These are phyloP conservation scores for Leishmania guyanensis DNA, from an alignment of 208 protist genomes.

Conservation along the genomic window DNA sequence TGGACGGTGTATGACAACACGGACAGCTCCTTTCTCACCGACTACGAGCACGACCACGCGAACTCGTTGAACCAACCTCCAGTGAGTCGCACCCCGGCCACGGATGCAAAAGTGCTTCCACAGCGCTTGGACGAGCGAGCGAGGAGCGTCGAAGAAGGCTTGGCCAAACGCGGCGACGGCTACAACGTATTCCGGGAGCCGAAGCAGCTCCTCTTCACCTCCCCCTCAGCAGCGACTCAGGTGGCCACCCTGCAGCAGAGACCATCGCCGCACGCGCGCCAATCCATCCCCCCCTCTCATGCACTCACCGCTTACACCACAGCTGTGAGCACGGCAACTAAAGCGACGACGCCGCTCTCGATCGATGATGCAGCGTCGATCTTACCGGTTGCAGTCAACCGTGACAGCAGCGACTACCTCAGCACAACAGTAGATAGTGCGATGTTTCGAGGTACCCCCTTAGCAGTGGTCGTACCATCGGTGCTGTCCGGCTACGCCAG, in stretches of 20 bases:
- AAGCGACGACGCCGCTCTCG: not conserved
- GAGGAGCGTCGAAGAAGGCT: not conserved
- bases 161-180: not conserved
- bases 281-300: not conserved
- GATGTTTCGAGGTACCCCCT: not conserved
- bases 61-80: not conserved
- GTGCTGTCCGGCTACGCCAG: constrained; percentile 10
- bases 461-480: not conserved
- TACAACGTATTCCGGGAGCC: not conserved
- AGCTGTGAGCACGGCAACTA: not conserved
- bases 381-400: not conserved
- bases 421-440: not conserved
- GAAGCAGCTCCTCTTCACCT: constrained; percentile 28
- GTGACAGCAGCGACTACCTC: not conserved
- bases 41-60: not conserved
- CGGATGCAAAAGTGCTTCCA: constrained; percentile 17
- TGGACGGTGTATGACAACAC: constrained; percentile 29
- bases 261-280: constrained; percentile 2
- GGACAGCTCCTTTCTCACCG: not conserved
- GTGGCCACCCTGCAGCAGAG: not conserved
- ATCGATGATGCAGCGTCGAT: not conserved
- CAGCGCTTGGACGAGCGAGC: not conserved
- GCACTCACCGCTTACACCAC: not conserved
- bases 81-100: constrained; percentile 18
- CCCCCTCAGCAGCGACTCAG: not conserved